These are phyloP conservation scores for Trypanosoma grayi DNA, from an alignment of 208 protist genomes.

Conservation along the genomic window DNA sequence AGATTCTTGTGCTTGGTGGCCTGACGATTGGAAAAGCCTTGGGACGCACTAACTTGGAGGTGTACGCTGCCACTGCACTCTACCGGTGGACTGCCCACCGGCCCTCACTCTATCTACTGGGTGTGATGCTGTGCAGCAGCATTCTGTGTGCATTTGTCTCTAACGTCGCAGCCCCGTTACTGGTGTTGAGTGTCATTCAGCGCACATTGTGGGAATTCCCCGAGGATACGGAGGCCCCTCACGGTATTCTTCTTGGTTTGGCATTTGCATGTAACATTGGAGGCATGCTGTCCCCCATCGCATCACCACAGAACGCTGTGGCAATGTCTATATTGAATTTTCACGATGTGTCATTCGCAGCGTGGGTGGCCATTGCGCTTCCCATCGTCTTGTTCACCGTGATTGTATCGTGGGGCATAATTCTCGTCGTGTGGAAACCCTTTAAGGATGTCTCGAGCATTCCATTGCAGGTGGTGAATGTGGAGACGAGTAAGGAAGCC, in stretches of 20 bases:
- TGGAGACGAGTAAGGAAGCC: slow-evolving; percentile 43
- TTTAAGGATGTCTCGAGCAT: slow-evolving; percentile 84
- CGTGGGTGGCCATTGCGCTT: slow-evolving; percentile 81
- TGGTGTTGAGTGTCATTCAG: slow-evolving; percentile 87
- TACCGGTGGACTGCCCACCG: slow-evolving; percentile 74
- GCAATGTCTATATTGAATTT: slow-evolving; percentile 79
- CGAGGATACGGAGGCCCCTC: slow-evolving; percentile 67
- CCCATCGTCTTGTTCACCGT: slow-evolving; percentile 75
- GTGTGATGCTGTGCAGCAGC: slow-evolving; percentile 85
- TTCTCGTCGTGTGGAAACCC: slow-evolving; percentile 87
- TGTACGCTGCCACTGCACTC: slow-evolving; percentile 71
- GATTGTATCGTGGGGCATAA: slow-evolving; percentile 63
- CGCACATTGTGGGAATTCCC: slow-evolving; percentile 88
- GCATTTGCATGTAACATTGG: slow-evolving; percentile 94
- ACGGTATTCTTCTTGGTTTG: slow-evolving; percentile 89
- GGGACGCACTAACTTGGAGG: slow-evolving; percentile 83
- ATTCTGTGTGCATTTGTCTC: slow-evolving; percentile 88
- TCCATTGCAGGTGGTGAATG: slow-evolving; percentile 80
- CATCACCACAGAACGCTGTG: slow-evolving; percentile 93
- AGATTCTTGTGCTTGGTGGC: slow-evolving; percentile 92
- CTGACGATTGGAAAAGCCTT: slow-evolving; percentile 90
- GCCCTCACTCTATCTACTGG: slow-evolving; percentile 83
- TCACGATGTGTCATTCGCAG: slow-evolving; percentile 77
- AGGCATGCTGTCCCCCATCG: slow-evolving; percentile 94
- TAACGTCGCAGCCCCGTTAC: slow-evolving; percentile 89